phyloP scores from a whole-genome alignment of 305 asterid genomes.

The Fraxinus paxiana region DNA sequence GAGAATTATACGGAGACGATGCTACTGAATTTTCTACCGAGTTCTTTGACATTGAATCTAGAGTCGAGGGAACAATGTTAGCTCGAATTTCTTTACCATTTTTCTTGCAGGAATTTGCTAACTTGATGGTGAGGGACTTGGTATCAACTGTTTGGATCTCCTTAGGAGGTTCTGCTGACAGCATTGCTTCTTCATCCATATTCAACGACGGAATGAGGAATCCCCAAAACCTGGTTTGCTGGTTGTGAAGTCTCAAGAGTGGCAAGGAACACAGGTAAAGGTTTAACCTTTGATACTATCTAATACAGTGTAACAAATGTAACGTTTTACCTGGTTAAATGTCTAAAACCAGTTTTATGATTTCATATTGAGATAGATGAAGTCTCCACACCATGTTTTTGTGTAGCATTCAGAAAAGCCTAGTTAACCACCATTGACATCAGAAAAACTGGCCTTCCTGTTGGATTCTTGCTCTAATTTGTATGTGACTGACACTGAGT shows the following conservation, averaged over 20 bases:
- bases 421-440: conserved; percentile 15
- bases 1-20: conserved; percentile 66
- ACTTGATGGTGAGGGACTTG: conserved; percentile 56
- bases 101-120: conserved; percentile 36
- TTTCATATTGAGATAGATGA: background rate
- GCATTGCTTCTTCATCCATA: conserved; percentile 46
- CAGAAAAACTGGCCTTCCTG: conserved; percentile 19
- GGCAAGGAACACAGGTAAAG: background rate
- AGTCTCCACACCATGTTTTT: conserved; percentile 24
- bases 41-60: conserved; percentile 25
- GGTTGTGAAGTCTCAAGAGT: conserved; percentile 6
- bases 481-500: conserved; percentile 29
- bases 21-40: conserved; percentile 32
- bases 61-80: conserved; percentile 25
- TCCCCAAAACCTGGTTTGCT: conserved; percentile 12
- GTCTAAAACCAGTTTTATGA: background rate
- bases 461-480: conserved; percentile 30
- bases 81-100: conserved; percentile 23
- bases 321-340: background rate
- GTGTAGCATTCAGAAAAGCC: conserved; percentile 23
- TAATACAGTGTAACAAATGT: background rate
- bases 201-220: conserved; percentile 27
- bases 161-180: conserved; percentile 23
- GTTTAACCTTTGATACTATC: background rate
- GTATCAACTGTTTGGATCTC: conserved; percentile 43